phyloP scores from a whole-genome alignment of 495 filamentous ascomycete genomes.

The Neurospora sp. region DNA sequence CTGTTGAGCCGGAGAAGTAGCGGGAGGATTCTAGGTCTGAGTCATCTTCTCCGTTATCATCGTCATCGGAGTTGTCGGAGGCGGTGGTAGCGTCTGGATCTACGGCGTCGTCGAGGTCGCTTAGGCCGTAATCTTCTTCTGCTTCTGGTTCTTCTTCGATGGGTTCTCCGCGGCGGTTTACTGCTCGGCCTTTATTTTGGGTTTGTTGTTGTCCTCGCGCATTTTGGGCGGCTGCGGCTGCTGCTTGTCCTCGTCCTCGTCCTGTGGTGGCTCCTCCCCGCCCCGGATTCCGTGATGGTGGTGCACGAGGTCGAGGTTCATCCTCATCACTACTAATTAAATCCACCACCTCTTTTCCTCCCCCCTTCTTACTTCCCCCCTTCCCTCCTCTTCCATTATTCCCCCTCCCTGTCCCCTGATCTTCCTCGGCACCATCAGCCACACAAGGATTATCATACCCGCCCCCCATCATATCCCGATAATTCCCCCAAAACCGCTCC shows the following conservation, averaged over 20 bases:
- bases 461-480: conserved; percentile 45
- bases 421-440: not conserved
- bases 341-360: not conserved
- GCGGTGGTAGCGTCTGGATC: conserved; percentile 34
- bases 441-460: not conserved
- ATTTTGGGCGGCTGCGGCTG: not conserved
- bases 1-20: conserved; percentile 3
- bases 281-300: not conserved
- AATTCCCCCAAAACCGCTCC: conserved; percentile 41
- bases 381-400: too few species aligned
- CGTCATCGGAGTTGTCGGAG: conserved; percentile 16
- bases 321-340: not conserved
- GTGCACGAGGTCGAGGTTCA: not conserved
- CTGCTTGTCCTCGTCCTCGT: not conserved
- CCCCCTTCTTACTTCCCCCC: not conserved
- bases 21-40: conserved; percentile 6
- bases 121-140: conserved; percentile 46
- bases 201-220: not conserved
- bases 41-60: conserved; percentile 18
- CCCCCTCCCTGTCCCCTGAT: not conserved
- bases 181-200: not conserved
- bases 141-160: conserved; percentile 41
- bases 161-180: not conserved
- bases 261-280: not conserved
- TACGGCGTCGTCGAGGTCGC: conserved; percentile 31